Evolutionary conservation across 2,329 filamentous ascomycete genomes (phyloP).

Genomic region (Trichoderma sp.): DNA sequence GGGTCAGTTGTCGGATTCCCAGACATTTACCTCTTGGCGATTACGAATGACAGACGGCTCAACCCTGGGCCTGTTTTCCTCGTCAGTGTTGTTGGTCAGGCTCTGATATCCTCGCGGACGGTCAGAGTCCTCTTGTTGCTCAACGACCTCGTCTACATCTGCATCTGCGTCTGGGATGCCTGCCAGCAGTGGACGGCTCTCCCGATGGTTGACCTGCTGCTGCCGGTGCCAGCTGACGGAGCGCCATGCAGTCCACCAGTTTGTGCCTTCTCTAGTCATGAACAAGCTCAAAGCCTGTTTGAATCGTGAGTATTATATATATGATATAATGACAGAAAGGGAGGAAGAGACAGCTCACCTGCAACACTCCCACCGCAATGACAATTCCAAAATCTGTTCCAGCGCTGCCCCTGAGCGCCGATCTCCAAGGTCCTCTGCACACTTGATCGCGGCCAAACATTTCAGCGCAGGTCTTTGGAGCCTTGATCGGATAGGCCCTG

Average conservation of each 20-base stretch:
- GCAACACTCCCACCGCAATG: conserved; percentile 56
- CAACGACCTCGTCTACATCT: conserved; percentile 36
- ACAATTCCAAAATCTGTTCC: conserved; percentile 60
- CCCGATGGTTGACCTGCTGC: conserved; percentile 25
- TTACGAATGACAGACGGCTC: conserved; percentile 36
- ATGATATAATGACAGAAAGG: not conserved
- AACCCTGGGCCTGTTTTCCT: conserved; percentile 33
- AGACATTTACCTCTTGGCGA: conserved; percentile 35
- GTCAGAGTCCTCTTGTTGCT: conserved; percentile 28
- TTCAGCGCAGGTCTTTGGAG: conserved; percentile 47
- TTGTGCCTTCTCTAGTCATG: conserved; percentile 37
- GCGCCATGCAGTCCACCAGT: conserved; percentile 40
- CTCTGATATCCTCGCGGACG: conserved; percentile 33
- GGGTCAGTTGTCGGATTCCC: conserved; percentile 30
- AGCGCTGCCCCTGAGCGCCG: conserved; percentile 56
- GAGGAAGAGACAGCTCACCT: conserved; percentile 48
- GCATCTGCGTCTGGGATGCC: conserved; percentile 35
- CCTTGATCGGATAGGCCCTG: conserved; percentile 64
- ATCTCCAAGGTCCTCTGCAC: conserved; percentile 62
- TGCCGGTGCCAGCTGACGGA: conserved; percentile 29
- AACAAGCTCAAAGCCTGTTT: conserved; percentile 41
- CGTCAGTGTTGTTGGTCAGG: conserved; percentile 27
- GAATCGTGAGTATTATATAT: not conserved
- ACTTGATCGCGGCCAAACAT: conserved; percentile 50
- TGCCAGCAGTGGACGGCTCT: conserved; percentile 37